These are phyloP conservation scores for Beauveria varroae DNA, from an alignment of 2,329 filamentous ascomycete species.

Conservation along the genomic window DNA sequence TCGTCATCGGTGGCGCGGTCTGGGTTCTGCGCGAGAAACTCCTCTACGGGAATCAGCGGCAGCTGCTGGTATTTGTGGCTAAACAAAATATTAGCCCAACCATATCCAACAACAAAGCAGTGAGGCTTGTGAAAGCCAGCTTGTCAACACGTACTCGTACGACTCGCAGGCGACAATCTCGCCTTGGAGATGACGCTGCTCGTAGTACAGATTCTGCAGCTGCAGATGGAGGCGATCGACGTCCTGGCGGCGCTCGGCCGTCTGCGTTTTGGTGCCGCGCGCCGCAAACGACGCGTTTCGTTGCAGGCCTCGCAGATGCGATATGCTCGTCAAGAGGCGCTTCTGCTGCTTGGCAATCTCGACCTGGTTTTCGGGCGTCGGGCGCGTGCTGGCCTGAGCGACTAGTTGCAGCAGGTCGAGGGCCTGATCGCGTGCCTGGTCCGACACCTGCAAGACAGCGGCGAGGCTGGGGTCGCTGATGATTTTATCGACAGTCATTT, in stretches of 20 bases:
- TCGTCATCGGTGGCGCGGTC: conserved; percentile 67
- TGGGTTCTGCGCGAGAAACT: conserved; percentile 71
- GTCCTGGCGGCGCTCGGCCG: conserved; percentile 80
- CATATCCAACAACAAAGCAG: not conserved
- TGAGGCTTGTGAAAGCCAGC: not conserved
- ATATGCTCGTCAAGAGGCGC: conserved; percentile 67
- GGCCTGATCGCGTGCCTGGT: conserved; percentile 64
- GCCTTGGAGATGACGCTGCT: conserved; percentile 81
- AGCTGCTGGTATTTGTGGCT: conserved; percentile 85
- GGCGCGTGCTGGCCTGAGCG: conserved; percentile 35
- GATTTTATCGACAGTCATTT: conserved; percentile 32
- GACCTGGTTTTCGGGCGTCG: conserved; percentile 41
- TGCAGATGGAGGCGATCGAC: conserved; percentile 88
- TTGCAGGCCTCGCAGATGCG: conserved; percentile 75
- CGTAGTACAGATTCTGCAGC: conserved; percentile 93
- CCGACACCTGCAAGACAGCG: conserved; percentile 64
- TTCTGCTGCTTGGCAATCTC: conserved; percentile 72
- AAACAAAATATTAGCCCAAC: conserved; percentile 6
- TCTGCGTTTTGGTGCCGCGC: conserved; percentile 77
- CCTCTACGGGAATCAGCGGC: conserved; percentile 73
- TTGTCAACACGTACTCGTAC: conserved; percentile 63
- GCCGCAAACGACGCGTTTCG: conserved; percentile 73
- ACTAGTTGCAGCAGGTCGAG: conserved; percentile 53
- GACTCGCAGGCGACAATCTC: conserved; percentile 88
- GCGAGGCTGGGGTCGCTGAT: conserved; percentile 45